A percentile compares a stretch with the other conserved stretches of the same genome.
phyloP scores from a whole-genome alignment of 495 filamentous ascomycete species.

The Aeminium ludgeri region DNA sequence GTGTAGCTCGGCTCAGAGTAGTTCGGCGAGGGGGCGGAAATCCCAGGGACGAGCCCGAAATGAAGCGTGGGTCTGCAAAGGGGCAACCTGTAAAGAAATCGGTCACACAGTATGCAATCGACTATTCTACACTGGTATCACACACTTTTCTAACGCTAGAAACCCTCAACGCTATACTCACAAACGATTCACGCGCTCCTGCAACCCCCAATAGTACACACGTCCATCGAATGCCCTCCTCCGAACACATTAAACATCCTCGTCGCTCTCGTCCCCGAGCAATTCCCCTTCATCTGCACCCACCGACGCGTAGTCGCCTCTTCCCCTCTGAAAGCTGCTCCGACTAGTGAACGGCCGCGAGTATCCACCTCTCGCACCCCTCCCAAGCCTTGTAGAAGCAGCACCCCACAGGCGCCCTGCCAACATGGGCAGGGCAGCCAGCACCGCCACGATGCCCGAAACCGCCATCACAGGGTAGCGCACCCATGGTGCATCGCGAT shows the following conservation, averaged over 20 bases:
- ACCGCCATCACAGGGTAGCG: conserved; percentile 63
- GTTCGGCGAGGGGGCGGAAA: no score
- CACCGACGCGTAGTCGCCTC: conserved; percentile 71
- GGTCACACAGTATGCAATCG: no score
- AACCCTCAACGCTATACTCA: no score
- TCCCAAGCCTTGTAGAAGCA: conserved; percentile 27
- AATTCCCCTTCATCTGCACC: conserved; percentile 88
- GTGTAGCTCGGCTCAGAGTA: no score
- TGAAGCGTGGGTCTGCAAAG: no score
- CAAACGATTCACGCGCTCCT: no score
- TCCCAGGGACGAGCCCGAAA: no score
- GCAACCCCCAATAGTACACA: no score
- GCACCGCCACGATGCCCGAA: conserved; percentile 58
- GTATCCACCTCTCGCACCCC: conserved; percentile 30
- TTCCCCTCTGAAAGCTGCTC: conserved; percentile 65
- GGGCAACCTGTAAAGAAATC: no score
- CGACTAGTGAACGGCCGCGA: conserved; percentile 59
- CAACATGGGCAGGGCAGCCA: conserved; percentile 57
- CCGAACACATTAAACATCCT: conserved; percentile 34
- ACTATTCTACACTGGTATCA: no score
- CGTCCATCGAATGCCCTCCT: no score
- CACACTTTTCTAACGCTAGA: no score
- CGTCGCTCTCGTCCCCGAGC: conserved; percentile 82
- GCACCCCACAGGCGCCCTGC: conserved; percentile 49
- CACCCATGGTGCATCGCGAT: conserved; percentile 52